Base-by-base conservation (phyloP, 805 yeast species). In the Metschnikowia matae region DNA sequence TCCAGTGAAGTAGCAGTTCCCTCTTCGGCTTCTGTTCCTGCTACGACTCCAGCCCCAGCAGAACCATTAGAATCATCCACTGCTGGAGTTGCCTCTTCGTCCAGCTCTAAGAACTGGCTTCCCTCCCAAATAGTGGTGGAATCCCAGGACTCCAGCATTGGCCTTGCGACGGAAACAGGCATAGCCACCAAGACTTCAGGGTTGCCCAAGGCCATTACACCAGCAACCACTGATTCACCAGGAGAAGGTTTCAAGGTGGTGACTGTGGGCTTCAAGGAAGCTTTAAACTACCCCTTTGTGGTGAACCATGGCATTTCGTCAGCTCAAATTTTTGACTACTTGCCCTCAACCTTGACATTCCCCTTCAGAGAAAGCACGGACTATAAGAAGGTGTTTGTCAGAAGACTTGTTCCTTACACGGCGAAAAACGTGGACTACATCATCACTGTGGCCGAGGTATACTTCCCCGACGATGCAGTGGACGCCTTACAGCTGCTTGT, bases 371-470 rank as follows among this genome's bases (percentile, higher is more conserved):
- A 70, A 13, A 60, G 65, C 39, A 35, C 44, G 11, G 46, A 55
- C 4, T 51, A 53, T n/a, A 60, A 57, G 36, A 62, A 78, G 5
- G 79, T 88, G 20, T 65, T 82, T 7, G 89, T 91, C 56, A 70
- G 74, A 51, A 81, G 84, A 64, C 76, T 92, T 59, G 83, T 85
- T 53, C 98, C 98, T 36, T 87, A 83, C 63, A 76, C 83, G 15
- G 78, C 88, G 2, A 50, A 56, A 13, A 75, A 71, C 31, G 61
- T 71, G 49, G 56, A 67, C 41, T 92, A 89, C 66, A 79, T 89
- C 53, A 88, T 88, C 49, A 87, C 97, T 0, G 87, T 91, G 53
- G 98, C 97, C 6, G 86, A 86, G 64, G 85, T 89, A 49, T 89
- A 87, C 64, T 85, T 89, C 71, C 96, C 96, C 20, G 64, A 69